A percentile compares a stretch with the other conserved stretches of the same genome.
Evolutionary conservation across 345 rosid species (phyloP).

Genomic region (Camelina neglecta): DNA sequence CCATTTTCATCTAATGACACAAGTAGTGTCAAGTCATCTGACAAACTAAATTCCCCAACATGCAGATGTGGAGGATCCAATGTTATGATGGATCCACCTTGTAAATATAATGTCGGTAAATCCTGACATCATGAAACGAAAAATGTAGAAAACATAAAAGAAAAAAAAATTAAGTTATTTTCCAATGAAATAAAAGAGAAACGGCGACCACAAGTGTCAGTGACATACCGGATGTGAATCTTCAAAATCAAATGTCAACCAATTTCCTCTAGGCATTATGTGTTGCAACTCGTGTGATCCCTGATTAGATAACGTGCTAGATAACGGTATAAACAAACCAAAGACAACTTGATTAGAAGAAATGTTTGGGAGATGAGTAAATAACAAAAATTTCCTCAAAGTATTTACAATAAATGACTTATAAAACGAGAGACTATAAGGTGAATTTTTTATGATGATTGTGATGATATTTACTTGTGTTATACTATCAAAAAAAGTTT

Average conservation of each 20-base stretch:
- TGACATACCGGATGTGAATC: slow-evolving; percentile 82
- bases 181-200: background rate
- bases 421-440: background rate
- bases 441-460: too few relatives aligned
- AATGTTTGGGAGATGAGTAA: background rate
- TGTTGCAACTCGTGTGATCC: slow-evolving; percentile 55
- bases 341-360: slow-evolving; percentile 18
- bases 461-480: background rate
- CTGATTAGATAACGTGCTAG: slow-evolving; percentile 59
- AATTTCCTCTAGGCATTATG: slow-evolving; percentile 70
- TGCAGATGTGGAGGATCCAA: slow-evolving; percentile 69
- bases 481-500: background rate
- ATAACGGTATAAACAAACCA: slow-evolving; percentile 28
- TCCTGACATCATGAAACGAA: slow-evolving; percentile 57
- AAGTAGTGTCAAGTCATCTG: slow-evolving; percentile 78
- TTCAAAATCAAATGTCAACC: slow-evolving; percentile 82
- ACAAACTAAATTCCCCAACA: slow-evolving; percentile 62
- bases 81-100: slow-evolving; percentile 87
- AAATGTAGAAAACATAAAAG: slow-evolving; percentile 11
- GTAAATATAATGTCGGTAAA: slow-evolving; percentile 80
- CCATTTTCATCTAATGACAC: slow-evolving; percentile 87
- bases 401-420: background rate
- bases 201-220: background rate
- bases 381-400: too few relatives aligned
- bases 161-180: background rate